Evolutionary conservation across 768 basidiomycete species (phyloP).

Genomic region (Crucibulum laeve): DNA sequence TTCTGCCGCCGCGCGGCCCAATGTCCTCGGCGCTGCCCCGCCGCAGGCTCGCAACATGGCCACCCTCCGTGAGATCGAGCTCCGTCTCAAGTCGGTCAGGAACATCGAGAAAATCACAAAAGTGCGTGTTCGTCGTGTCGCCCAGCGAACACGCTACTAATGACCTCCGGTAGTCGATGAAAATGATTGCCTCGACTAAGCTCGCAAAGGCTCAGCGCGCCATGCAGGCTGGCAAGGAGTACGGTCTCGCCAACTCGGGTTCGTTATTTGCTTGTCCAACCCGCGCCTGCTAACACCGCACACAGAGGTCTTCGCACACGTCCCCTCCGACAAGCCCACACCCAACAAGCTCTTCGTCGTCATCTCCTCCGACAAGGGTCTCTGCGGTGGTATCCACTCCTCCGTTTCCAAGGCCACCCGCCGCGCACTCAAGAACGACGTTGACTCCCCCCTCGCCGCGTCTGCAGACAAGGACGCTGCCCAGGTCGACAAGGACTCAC

Average conservation of each 20-base stretch:
- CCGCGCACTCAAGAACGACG: slow-evolving; percentile 53
- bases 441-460: slow-evolving; percentile 45
- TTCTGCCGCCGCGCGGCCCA: slow-evolving; percentile 32
- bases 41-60: slow-evolving; percentile 82
- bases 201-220: slow-evolving; percentile 93
- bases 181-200: slow-evolving; percentile 99
- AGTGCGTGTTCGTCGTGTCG: slow-evolving; percentile 43
- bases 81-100: slow-evolving; percentile 91
- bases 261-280: slow-evolving; percentile 19
- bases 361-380: slow-evolving; percentile 97
- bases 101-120: slow-evolving; percentile 99
- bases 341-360: slow-evolving; percentile 88
- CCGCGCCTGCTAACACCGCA: slow-evolving; percentile 1
- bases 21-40: slow-evolving; percentile 37
- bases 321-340: slow-evolving; percentile 60
- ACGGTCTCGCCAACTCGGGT: slow-evolving; percentile 92
- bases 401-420: slow-evolving; percentile 90
- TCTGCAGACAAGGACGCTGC: slow-evolving; percentile 34
- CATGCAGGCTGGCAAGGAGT: slow-evolving; percentile 87
- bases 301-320: slow-evolving; percentile 84
- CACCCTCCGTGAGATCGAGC: slow-evolving; percentile 95
- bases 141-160: neutral
- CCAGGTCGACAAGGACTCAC: slow-evolving; percentile 53
- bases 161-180: slow-evolving; percentile 74
- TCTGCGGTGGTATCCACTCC: slow-evolving; percentile 99